Evolutionary conservation across 2,329 filamentous ascomycete genomes (phyloP).

Genomic region (Penicillium sclerotiorum): DNA sequence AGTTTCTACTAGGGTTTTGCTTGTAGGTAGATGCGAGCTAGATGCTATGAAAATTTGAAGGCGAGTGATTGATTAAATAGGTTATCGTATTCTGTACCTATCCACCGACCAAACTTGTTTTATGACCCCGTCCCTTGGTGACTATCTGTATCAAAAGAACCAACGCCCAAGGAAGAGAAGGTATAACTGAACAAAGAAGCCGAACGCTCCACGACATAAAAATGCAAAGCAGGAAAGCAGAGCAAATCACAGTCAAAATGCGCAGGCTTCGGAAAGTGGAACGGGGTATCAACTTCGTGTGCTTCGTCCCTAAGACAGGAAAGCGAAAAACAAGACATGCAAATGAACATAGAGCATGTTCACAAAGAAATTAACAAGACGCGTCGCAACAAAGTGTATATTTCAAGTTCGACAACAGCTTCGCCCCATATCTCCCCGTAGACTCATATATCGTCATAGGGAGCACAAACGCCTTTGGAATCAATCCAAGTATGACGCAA

Average conservation of each 20-base stretch:
- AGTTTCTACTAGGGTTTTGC: not conserved
- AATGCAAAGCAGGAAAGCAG: constrained; percentile 16
- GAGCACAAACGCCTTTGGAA: constrained; percentile 27
- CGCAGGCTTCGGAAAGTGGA: constrained; percentile 9
- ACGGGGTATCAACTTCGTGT: constrained; percentile 26
- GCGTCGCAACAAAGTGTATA: constrained; percentile 15
- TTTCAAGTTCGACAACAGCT: constrained; percentile 14
- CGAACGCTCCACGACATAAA: constrained; percentile 18
- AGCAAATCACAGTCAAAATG: constrained; percentile 3
- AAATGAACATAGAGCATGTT: constrained; percentile 4
- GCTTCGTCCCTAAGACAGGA: constrained; percentile 20
- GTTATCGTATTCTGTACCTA: constrained; percentile 18
- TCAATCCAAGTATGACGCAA: not conserved
- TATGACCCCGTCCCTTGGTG: constrained; percentile 9
- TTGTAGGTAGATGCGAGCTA: not conserved
- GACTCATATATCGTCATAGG: constrained; percentile 27
- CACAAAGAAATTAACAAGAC: constrained; percentile 1
- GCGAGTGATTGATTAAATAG: not conserved
- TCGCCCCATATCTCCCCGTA: constrained; percentile 15
- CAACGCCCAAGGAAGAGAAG: constrained; percentile 11
- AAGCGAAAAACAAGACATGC: constrained; percentile 3
- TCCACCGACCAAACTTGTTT: constrained; percentile 10
- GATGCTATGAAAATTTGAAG: not conserved
- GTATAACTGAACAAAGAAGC: constrained; percentile 16
- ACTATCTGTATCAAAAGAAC: constrained; percentile 15